Base-by-base conservation (phyloP, 2,329 filamentous ascomycete genomes). In the Mollisia scopiformis region DNA sequence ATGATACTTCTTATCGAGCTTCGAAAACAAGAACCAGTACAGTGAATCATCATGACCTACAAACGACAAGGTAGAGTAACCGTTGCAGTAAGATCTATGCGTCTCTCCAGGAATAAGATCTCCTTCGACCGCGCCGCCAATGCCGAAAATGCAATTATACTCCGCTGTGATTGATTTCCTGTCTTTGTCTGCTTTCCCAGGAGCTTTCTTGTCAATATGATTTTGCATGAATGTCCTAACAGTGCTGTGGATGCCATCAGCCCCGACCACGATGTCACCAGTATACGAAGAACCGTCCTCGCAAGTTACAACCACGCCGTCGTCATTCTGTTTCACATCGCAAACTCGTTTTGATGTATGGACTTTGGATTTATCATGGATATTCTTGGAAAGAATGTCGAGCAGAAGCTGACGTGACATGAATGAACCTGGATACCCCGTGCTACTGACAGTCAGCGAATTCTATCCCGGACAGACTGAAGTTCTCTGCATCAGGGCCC, bases 201-300 rank as follows among this genome's bases (percentile, higher is more conserved):
- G 55, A 8, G 43, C 52, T 52, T 10, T 52, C 14, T 28, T 37
- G 33, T 55, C 61, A 14, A 63, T 43, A 8, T 63, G 30, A 13
- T 57, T n/a, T 59, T 55, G 59, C 68, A 70, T 71, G 19, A 52
- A 51, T 14, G 31, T 21, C 10, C 67, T 58, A 2, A 69, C 62
- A 2, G 28, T 53, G 55, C 69, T 71, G 58, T 68, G 67, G 14
- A 70, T 55, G 10, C 70, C 70, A 60, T 72, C 70, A 14, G 69
- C 67, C 0, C 69, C 70, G 47, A 70, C 67, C 16, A 72, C 52
- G 14, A 72, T 55, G 47, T 69, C 66, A 2, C 68, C 70, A 39
- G n/a, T 21, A 31, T 60, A 66, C 13, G 35, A 33, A 2, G 61
- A 57, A 2, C 69, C 68, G 59, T 71, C 68, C 21, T 64, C 46